Conservation (phyloP, 305 asterid species). For the Fraxinus velutina region DNA sequence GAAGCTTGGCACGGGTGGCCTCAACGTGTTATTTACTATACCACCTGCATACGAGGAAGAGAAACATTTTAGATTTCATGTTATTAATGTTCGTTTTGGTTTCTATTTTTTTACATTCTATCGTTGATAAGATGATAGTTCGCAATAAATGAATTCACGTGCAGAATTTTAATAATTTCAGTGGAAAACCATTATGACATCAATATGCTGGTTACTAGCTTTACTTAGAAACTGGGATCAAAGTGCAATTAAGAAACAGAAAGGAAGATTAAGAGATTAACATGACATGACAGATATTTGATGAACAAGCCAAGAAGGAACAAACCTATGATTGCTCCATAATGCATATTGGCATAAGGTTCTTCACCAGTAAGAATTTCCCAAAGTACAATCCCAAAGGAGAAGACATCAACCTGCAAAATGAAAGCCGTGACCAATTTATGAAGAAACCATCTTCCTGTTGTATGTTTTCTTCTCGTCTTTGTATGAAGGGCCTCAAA, state of each 20-base stretch:
- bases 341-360: constrained; percentile 94
- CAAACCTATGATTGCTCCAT: constrained; percentile 87
- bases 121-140: background rate
- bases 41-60: constrained; percentile 49
- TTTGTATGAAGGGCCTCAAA: background rate
- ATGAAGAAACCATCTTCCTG: background rate
- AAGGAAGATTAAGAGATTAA: background rate
- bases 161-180: background rate
- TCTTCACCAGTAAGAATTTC: constrained; percentile 92
- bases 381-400: constrained; percentile 92
- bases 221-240: background rate
- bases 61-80: background rate
- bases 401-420: constrained; percentile 84
- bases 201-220: background rate
- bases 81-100: background rate
- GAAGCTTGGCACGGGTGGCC: constrained; percentile 70
- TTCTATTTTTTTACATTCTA: background rate
- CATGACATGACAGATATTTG: background rate
- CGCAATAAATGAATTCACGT: background rate
- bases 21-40: constrained; percentile 70
- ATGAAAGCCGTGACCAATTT: constrained; percentile 2
- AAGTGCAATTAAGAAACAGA: background rate
- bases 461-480: background rate
- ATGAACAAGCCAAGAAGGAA: constrained; percentile 8
- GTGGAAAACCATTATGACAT: background rate